Evolutionary conservation across 202 grass and related monocot genomes (phyloP), one percentile per base, ranked within the genome.

Genomic region (Carex arenaria): DNA sequence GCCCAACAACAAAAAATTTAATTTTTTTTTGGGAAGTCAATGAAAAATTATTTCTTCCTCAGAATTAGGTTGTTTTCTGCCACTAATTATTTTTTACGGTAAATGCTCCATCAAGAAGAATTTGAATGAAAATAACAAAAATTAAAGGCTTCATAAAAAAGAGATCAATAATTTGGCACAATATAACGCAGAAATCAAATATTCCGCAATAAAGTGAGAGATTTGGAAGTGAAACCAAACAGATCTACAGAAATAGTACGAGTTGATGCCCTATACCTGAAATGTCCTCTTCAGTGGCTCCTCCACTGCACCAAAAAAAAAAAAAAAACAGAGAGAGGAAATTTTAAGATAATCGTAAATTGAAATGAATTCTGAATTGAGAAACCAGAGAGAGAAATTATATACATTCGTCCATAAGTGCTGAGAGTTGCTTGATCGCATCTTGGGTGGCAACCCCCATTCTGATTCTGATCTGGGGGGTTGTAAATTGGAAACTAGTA

Each of bases 221-320:
- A 67, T 78, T 73, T 54, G 65, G 47, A 30, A 47, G 84, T 64
- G 72, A 85, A 90, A 89, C 59, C 62, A 10, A 40, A 75, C 53
- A 65, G 42, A 75, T 54, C 78, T 63, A 75, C 51, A 17, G 36
- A 72, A 76, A 75, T 82, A 77, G 82, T 53, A 76, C 52, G 32
- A 76, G 71, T 83, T 86, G 81, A 78, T 88, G 85, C 84, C 90
- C 62, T 65, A 64, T 61, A 97, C 94, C 94, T 97, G 87, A 78
- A 97, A 93, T 86, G 94, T 93, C 71, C 42, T 90, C 89, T 89
- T 97, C 60, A 93, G 84, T 38, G 89, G 82, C 85, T 93, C 91
- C 36, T 93, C 84, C 85, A 93, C 94, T 97, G 89, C 84, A 90
- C 14, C 65, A 83, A 82, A 73, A 34, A 38, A 7, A 83, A 86